phyloP scores from a whole-genome alignment of 2,329 filamentous ascomycete genomes.

The Fusarium odoratissimum region DNA sequence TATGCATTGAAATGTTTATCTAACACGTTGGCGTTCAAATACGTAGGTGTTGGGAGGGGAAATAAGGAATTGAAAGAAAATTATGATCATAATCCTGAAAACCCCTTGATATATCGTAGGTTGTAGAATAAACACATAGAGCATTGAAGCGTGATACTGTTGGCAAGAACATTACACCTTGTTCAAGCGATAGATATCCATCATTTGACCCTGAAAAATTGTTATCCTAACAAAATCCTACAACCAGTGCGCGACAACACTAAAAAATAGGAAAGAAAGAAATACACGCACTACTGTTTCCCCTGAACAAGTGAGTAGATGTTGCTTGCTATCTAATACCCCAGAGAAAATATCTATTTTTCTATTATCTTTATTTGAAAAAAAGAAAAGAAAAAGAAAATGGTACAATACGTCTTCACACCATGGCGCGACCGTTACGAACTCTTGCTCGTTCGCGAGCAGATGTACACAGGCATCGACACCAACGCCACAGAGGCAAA shows the following conservation, averaged over 20 bases:
- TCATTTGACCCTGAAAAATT: conserved; percentile 7
- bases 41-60: not conserved
- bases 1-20: not conserved
- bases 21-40: not conserved
- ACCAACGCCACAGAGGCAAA: conserved; percentile 1
- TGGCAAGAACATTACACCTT: not conserved
- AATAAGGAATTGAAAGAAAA: not conserved
- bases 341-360: not conserved
- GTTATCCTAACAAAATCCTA: conserved; percentile 12
- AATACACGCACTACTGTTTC: not conserved
- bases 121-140: not conserved
- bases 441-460: conserved; percentile 71
- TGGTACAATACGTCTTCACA: conserved; percentile 79
- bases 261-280: not conserved
- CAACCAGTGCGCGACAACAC: not conserved
- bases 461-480: conserved; percentile 64
- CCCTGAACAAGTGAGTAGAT: not conserved
- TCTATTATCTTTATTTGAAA: not conserved
- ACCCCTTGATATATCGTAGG: not conserved
- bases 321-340: not conserved
- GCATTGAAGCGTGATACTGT: not conserved
- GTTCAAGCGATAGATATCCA: not conserved
- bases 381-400: conserved; percentile 44
- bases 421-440: conserved; percentile 77
- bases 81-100: too few species aligned